A percentile compares a stretch with the other conserved stretches of the same genome.
These are phyloP conservation scores for Elsinoe perseae DNA, from an alignment of 2,329 filamentous ascomycete species.

Conservation along the genomic window DNA sequence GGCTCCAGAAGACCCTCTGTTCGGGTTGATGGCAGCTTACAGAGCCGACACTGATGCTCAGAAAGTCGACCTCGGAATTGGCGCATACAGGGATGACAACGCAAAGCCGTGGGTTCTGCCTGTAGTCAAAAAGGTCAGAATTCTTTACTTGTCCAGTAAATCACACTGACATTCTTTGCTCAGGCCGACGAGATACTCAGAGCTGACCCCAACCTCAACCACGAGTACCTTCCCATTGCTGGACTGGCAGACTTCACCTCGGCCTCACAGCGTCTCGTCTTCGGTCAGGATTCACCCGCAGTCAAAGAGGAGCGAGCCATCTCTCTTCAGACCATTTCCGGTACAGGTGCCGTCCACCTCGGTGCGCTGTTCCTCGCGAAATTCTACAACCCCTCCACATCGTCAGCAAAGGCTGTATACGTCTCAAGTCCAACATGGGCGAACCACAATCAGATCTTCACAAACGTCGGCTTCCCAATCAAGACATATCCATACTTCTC, in stretches of 20 bases:
- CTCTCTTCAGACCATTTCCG: constrained; percentile 90
- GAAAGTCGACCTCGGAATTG: constrained; percentile 93
- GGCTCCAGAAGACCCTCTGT: constrained; percentile 90
- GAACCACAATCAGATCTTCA: constrained; percentile 98
- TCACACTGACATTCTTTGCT: constrained; percentile 15
- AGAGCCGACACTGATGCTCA: constrained; percentile 62
- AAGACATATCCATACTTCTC: constrained; percentile 92
- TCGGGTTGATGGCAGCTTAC: constrained; percentile 84
- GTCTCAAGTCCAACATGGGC: constrained; percentile 95
- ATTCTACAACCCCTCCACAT: constrained; percentile 63
- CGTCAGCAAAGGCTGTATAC: constrained; percentile 66
- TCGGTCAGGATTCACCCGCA: constrained; percentile 37
- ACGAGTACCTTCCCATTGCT: constrained; percentile 96
- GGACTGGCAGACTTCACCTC: constrained; percentile 81
- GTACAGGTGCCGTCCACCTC: constrained; percentile 89
- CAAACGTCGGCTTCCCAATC: constrained; percentile 71
- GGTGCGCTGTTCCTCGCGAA: constrained; percentile 88
- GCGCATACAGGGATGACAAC: constrained; percentile 89
- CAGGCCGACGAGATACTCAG: constrained; percentile 84
- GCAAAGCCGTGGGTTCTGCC: constrained; percentile 97
- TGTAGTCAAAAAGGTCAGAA: constrained; percentile 83
- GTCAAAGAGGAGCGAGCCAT: constrained; percentile 69
- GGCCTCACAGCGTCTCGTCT: constrained; percentile 64
- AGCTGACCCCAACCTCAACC: constrained; percentile 85
- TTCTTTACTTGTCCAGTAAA: constrained; percentile 64